Evolutionary conservation across 441 rosid species (phyloP), one percentile per base, ranked within the genome.

Genomic region (Gossypium lobatum): DNA sequence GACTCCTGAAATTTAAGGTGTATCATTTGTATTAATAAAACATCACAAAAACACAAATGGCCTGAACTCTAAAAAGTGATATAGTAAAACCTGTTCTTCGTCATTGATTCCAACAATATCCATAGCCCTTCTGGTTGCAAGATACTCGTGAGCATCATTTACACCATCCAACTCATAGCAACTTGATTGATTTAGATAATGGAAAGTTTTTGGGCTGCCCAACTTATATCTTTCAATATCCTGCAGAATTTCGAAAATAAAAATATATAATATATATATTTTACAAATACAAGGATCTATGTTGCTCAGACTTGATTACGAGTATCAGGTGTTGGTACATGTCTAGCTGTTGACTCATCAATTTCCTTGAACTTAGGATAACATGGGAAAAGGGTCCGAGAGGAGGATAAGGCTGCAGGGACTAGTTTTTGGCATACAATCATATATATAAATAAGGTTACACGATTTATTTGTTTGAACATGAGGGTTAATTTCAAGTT

Each of bases 101-200:
- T 88, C 98, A 72, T 89, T 91, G 84, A 96, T 92, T 83, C 99
- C 99, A 73, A 96, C 99, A 31, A 96, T 62, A 83, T 96, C 99
- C 99, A 96, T 96, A 48, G 99, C 99, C 84, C 99, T 83, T 81
- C 96, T 91, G 80, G 98, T 96, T 74, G 98, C 98, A 69, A 93
- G 93, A 81, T 96, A 96, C 77, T 96, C 99, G 20, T 92, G 88
- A 3, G 95, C 81, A 77, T 96, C 99, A 83, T 87, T 88, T 75
- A 96, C 87, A 63, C 96, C 99, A 81, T 94, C 93, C 85, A 96
- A 76, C 76, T 81, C 85, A 81, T 73, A 91, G 82, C 98, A 96
- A 75, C 82, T 85, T 13, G 99, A 94, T 75, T 94, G 99, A 80
- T 96, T 96, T 79, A 96, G 81, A 86, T 91, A 96, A 83, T 91